phyloP scores from a whole-genome alignment of 805 yeast species.

The Ogataea corticis region DNA sequence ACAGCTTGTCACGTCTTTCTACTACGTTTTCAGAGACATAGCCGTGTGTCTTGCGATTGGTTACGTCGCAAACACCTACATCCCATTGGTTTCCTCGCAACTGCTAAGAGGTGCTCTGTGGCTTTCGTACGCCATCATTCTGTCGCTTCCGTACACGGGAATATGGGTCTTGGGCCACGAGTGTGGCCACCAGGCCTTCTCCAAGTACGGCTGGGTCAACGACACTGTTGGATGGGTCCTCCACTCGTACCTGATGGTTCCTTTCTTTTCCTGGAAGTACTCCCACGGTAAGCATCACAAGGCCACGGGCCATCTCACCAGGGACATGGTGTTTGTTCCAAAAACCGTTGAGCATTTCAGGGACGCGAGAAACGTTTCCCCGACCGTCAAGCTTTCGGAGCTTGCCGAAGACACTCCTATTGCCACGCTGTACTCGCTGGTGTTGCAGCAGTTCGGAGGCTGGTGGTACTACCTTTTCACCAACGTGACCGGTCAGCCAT shows the following conservation, averaged over 20 bases:
- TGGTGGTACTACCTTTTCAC: slow-evolving; percentile 66
- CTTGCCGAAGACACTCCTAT: slow-evolving; percentile 76
- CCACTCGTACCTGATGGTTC: slow-evolving; percentile 77
- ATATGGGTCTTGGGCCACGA: slow-evolving; percentile 88
- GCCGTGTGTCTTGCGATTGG: slow-evolving; percentile 49
- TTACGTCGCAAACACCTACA: slow-evolving; percentile 51
- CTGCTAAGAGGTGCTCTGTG: slow-evolving; percentile 56
- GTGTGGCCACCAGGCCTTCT: slow-evolving; percentile 88
- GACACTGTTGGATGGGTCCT: slow-evolving; percentile 82
- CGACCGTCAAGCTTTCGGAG: slow-evolving; percentile 44
- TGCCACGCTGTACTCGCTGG: slow-evolving; percentile 52
- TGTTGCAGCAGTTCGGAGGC: slow-evolving; percentile 76
- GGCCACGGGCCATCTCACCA: slow-evolving; percentile 78
- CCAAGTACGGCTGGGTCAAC: slow-evolving; percentile 69
- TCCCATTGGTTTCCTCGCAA: slow-evolving; percentile 48
- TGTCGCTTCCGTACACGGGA: slow-evolving; percentile 75
- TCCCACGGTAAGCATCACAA: slow-evolving; percentile 88
- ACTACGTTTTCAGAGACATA: slow-evolving; percentile 70
- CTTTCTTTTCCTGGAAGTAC: slow-evolving; percentile 85
- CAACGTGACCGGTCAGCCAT: slow-evolving; percentile 77
- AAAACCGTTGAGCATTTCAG: slow-evolving; percentile 59
- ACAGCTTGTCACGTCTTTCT: slow-evolving; percentile 51
- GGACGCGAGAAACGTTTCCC: slow-evolving; percentile 24
- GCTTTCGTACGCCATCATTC: slow-evolving; percentile 52
- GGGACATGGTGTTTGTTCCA: slow-evolving; percentile 88